Base-by-base conservation (phyloP, 495 filamentous ascomycete species). In the Aspergillus funiculosus region DNA sequence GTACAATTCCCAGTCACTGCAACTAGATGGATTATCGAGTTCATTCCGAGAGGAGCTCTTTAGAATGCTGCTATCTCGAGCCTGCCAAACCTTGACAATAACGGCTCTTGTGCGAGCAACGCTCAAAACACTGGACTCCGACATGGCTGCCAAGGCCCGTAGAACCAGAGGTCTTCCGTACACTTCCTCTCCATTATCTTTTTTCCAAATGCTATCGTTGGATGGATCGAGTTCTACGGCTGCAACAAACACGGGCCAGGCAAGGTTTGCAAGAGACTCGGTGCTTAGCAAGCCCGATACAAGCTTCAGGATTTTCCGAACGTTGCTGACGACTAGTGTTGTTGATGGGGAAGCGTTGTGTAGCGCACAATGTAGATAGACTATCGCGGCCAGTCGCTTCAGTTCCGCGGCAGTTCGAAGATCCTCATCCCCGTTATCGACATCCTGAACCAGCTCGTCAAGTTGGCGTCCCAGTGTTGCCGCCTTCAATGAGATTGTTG, bases 191-290 rank as follows among this genome's bases (percentile, higher is more conserved):
- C 42, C 49, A 15, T 48, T 39, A 1, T 30, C 32, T n/a, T 57
- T 56, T 1, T 43, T 51, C 57, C 61, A 69, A 5, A 69, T 38
- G 32, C 70, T 62, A 35, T 73, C 68, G 10, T 63, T 53, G 2
- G 59, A 43, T 3, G 69, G 67, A 22, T 73, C 64, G 1, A 73
- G 56, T 32, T 73, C 69, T 8, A 71, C 65, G 3, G 66, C 67
- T 2, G 66, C 69, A 32, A 73, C 69, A 44, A 73, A 73, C 1
- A 73, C 51, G n/a, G 69, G 68, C 64, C 66, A 73, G 25, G 65
- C 63, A 29, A 70, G 57, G 42, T 61, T 65, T 19, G 60, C 57
- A 10, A 59, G 32, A 6, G 53, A 49, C 6, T 59, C 60, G 9
- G 53, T 54, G 14, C 62, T 55, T 6, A 73, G 59, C n/a, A 70